These are phyloP conservation scores for Microascus cirrosus DNA, from an alignment of 2,329 filamentous ascomycete species.

Conservation along the genomic window DNA sequence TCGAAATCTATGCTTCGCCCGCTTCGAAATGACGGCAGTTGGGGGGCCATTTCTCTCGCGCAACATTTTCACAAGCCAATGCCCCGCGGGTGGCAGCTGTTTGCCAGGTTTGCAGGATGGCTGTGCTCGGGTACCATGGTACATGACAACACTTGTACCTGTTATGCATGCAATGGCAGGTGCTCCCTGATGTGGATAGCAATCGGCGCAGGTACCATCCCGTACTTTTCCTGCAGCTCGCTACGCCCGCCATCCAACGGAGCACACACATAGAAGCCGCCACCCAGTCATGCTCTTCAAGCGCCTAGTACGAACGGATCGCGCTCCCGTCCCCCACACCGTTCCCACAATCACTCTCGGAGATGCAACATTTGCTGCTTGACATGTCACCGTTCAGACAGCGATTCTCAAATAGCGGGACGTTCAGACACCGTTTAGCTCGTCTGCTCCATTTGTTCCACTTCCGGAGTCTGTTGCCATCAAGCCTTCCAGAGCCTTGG, in stretches of 20 bases:
- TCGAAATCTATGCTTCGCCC: not conserved
- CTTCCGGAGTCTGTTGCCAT: not conserved
- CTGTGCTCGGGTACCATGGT: not conserved
- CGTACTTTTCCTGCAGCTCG: not conserved
- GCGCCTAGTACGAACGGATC: not conserved
- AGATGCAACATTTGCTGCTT: not conserved
- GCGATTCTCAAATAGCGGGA: not conserved
- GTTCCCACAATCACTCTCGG: not conserved
- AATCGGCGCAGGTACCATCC: not conserved
- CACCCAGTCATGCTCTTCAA: not conserved
- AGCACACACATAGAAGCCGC: not conserved
- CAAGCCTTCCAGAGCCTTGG: not conserved
- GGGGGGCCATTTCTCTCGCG: not conserved
- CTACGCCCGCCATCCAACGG: not conserved
- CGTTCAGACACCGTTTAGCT: not conserved
- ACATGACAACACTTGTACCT: not conserved
- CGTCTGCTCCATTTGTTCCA: not conserved
- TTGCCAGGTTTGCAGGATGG: not conserved
- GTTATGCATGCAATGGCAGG: not conserved
- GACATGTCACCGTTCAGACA: not conserved
- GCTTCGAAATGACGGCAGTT: not conserved
- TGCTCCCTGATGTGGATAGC: not conserved
- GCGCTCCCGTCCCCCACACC: not conserved
- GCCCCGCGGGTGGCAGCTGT: not conserved
- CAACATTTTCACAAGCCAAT: not conserved